These are phyloP conservation scores for Leucocoprinus birnbaumii DNA, from an alignment of 768 basidiomycete species.

Conservation along the genomic window DNA sequence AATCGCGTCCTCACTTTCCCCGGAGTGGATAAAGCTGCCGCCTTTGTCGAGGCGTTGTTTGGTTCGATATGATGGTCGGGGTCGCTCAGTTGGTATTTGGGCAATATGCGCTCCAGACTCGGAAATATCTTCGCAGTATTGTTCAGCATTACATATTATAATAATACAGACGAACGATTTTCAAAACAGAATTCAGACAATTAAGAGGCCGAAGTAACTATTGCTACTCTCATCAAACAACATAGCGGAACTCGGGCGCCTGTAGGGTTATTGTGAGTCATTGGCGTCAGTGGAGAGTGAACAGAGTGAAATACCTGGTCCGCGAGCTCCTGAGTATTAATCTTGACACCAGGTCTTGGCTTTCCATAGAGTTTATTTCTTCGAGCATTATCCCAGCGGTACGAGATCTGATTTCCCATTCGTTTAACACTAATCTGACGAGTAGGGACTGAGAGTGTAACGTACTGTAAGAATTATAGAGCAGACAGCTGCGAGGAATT, in stretches of 20 bases:
- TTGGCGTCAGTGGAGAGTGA: background rate
- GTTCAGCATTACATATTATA: background rate
- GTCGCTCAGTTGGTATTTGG: too few relatives aligned
- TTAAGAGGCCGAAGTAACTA: background rate
- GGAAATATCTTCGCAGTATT: too few relatives aligned
- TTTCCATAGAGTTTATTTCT: conserved; percentile 53
- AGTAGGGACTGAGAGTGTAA: too few relatives aligned
- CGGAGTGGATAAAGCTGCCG: background rate
- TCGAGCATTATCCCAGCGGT: conserved; percentile 56
- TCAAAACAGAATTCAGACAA: too few relatives aligned
- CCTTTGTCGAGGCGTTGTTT: too few relatives aligned
- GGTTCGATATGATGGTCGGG: too few relatives aligned
- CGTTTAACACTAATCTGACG: background rate
- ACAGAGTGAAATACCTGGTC: conserved; percentile 55
- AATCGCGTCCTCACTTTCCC: background rate
- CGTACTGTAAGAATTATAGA: conserved; percentile 49
- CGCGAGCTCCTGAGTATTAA: conserved; percentile 64
- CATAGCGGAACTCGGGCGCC: conserved; percentile 64
- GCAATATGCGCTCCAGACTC: too few relatives aligned
- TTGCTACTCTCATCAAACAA: conserved; percentile 28
- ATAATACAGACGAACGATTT: background rate
- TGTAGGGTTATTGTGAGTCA: conserved; percentile 18
- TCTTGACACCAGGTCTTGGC: conserved; percentile 40
- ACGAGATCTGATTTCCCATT: conserved; percentile 48
- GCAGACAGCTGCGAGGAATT: conserved; percentile 54